Base-by-base conservation (phyloP, 441 rosid species). In the Gossypium lobatum region DNA sequence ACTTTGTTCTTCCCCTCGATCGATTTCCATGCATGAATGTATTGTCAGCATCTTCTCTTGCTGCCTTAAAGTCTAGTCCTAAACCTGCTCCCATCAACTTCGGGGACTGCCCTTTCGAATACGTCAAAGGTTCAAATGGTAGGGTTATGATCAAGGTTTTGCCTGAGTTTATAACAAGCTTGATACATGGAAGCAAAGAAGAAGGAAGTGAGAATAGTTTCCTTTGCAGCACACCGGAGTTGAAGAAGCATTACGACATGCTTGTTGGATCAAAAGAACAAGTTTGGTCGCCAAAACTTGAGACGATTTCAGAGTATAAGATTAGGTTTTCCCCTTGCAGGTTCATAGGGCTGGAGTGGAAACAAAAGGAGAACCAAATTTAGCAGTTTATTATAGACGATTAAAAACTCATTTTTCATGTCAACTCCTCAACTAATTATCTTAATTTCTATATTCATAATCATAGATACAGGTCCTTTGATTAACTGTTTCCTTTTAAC, bases 161-260 rank as follows among this genome's bases (percentile, higher is more conserved):
- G 75, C 98, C 96, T 2, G 86, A 79, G 64, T 92, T 90, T 64
- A 82, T 92, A 59, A 79, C 78, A 13, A 89, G 83, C 69, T 81
- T 87, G 69, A 81, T 91, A 6, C 74, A 66, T 50, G 73, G 60
- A 63, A 77, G 77, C 7, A 60, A 70, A 37, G 81, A 76, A 16
- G 80, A 72, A 26, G 25, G 39, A 9, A 23, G 10, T 70, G 71
- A 26, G 66, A 28, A 18, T 26, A 74, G 78, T 17, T 75, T 79
- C 71, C 85, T 93, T 28, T 93, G 98, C 74, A 92, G 88, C 81
- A 91, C 98, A 39, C 96, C 97, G 16, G 97, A 93, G 82, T 75
- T 93, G 87, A 87, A 87, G 89, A 93, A 91, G 76, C 96, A 89
- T 31, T 93, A 93, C 69, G 88, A 88, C 71, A 88, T 80, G 81